Conservation (phyloP, 768 basidiomycete species). For the Tephrocybe sp. region DNA sequence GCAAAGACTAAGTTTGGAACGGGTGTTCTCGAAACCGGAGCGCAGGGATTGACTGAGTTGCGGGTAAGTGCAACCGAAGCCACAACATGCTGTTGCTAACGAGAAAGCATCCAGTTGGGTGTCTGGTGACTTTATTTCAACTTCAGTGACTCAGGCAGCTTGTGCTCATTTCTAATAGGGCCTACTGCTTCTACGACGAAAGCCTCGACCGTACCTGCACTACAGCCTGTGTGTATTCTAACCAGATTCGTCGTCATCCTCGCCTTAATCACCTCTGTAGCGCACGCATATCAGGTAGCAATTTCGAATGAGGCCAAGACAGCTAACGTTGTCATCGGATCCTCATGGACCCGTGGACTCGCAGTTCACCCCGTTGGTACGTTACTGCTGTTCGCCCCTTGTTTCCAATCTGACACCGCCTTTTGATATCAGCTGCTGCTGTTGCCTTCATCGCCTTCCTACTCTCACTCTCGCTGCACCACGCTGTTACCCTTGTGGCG, state of each 20-base stretch:
- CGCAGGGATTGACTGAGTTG: conserved; percentile 40
- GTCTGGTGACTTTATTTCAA: conserved; percentile 51
- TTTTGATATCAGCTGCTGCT: conserved; percentile 39
- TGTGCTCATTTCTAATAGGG: conserved; percentile 39
- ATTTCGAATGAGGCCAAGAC: conserved; percentile 38
- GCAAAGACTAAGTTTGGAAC: conserved; percentile 52
- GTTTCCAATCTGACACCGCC: not conserved
- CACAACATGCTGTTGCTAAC: not conserved
- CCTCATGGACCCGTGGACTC: conserved; percentile 73
- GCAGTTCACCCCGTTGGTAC: conserved; percentile 75
- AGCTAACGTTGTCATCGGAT: conserved; percentile 40
- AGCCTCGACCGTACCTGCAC: conserved; percentile 49
- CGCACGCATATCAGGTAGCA: conserved; percentile 55
- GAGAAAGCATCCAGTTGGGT: conserved; percentile 51
- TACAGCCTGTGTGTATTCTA: conserved; percentile 41
- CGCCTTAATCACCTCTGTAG: conserved; percentile 24
- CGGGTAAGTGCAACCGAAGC: conserved; percentile 45
- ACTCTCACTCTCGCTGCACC: conserved; percentile 59
- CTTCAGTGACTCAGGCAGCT: not conserved
- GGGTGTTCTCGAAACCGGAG: conserved; percentile 23
- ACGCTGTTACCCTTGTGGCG: conserved; percentile 59
- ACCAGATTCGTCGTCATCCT: not conserved
- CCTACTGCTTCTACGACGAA: conserved; percentile 53
- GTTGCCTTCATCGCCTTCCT: conserved; percentile 65
- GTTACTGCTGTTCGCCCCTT: conserved; percentile 21